Base-by-base conservation (phyloP, 2,329 filamentous ascomycete genomes). In the Dryadomyces sulphureus region DNA sequence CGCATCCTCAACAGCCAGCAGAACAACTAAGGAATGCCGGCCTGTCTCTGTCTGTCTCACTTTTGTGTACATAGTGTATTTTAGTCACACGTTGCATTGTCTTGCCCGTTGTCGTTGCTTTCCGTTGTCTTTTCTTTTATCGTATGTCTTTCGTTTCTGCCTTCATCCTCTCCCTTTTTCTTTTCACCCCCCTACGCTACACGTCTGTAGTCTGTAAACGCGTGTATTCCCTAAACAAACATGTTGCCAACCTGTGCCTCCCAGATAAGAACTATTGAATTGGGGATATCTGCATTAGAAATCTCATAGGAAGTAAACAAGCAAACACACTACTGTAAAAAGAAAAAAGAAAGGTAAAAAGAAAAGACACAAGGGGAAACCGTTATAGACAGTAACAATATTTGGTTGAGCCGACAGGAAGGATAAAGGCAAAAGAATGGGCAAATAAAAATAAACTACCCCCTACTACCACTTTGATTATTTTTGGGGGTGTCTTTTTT, bases 1-100 rank as follows among this genome's bases (percentile, higher is more conserved):
- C 77, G 92, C 59, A 96, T 98, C 56, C 71, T 98, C 59, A 98
- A 98, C 72, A 93, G 83, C 69, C 86, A 94, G 72, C 82, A 79
- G 60, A 90, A 94, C 66, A 93, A 95, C 73, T 96, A 79, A 58
- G n/a, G n/a, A n/a, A n/a, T n/a, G n/a, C n/a, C n/a, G n/a, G n/a
- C n/a, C n/a, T n/a, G n/a, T n/a, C n/a, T n/a, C n/a, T n/a, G n/a
- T n/a, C n/a, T n/a, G n/a, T n/a, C n/a, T n/a, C n/a, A n/a, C n/a
- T n/a, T n/a, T n/a, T n/a, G n/a, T n/a, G n/a, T n/a, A n/a, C n/a
- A n/a, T n/a, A n/a, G n/a, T n/a, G n/a, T n/a, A n/a, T n/a, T n/a
- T n/a, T n/a, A n/a, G n/a, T n/a, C n/a, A n/a, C n/a, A n/a, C n/a
- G n/a, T n/a, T n/a, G n/a, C n/a, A n/a, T n/a, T n/a, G n/a, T n/a